A percentile compares a stretch with the other conserved stretches of the same genome.
These are phyloP conservation scores for Amanita muscaria DNA, from an alignment of 768 basidiomycete genomes.

Conservation along the genomic window DNA sequence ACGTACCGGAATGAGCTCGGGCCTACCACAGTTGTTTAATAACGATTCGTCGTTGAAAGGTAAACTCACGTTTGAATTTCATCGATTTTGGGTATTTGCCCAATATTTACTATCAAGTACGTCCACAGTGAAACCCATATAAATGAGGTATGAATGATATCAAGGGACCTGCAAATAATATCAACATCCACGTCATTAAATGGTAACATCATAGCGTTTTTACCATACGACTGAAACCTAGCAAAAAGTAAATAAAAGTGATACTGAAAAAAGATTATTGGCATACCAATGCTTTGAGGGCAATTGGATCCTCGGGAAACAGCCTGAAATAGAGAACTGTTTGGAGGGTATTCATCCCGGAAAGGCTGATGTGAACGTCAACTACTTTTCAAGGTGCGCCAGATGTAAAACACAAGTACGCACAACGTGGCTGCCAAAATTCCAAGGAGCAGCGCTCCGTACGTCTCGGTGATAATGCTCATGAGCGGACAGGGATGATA, in stretches of 20 bases:
- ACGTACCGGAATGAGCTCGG: no score
- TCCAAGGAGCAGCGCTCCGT: constrained; percentile 31
- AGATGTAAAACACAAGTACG: neutral
- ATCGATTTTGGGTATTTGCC: constrained; percentile 13
- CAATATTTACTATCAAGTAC: constrained; percentile 18
- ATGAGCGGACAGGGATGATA: no score
- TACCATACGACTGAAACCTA: constrained; percentile 6
- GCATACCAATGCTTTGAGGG: constrained; percentile 12
- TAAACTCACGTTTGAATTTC: constrained; percentile 11
- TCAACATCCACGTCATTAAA: neutral
- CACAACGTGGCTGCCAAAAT: constrained; percentile 29
- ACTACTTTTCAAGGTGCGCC: neutral
- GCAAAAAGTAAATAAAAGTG: neutral
- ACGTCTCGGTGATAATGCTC: constrained; percentile 21
- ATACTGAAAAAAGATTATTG: neutral
- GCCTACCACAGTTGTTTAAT: no score
- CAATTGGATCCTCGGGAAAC: constrained; percentile 7
- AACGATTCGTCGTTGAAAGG: no score
- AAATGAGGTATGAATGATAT: constrained; percentile 18
- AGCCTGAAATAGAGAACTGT: constrained; percentile 15
- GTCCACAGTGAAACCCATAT: constrained; percentile 21
- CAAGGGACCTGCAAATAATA: constrained; percentile 15
- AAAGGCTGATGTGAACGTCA: constrained; percentile 13
- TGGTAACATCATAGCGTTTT: neutral
- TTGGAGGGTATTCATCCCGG: constrained; percentile 26